Conservation (phyloP, 495 filamentous ascomycete genomes). For the Talaromyces adpressus region DNA sequence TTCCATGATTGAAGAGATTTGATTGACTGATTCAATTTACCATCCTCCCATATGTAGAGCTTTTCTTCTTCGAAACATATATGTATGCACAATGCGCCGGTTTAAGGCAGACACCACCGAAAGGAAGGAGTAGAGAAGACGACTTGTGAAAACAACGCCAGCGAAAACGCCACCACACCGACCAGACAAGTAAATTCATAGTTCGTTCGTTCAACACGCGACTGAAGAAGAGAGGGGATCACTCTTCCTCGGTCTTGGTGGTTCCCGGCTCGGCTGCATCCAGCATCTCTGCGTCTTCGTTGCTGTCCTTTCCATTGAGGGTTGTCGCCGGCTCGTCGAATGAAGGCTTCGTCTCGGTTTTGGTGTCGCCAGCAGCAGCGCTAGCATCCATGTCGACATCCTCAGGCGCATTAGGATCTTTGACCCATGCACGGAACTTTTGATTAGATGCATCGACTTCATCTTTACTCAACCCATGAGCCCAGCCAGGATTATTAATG, state of each 20-base stretch:
- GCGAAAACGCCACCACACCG: not conserved
- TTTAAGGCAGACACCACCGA: not conserved
- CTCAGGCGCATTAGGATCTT: slow-evolving; percentile 16
- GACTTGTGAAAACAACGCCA: not conserved
- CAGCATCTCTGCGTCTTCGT: slow-evolving; percentile 1
- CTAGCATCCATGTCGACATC: slow-evolving; percentile 11
- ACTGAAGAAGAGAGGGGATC: not conserved
- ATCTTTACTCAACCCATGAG: slow-evolving; percentile 61
- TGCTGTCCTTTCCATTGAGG: slow-evolving; percentile 2
- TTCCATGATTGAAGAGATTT: not conserved
- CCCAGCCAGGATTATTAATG: slow-evolving; percentile 69
- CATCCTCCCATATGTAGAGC: not conserved
- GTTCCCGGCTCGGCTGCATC: slow-evolving; percentile 2
- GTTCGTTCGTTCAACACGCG: too few species aligned
- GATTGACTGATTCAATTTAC: not conserved
- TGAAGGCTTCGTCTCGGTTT: slow-evolving; percentile 11
- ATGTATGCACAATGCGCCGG: not conserved
- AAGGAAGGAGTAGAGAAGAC: not conserved
- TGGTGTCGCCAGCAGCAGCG: slow-evolving; percentile 8
- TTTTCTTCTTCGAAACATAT: not conserved
- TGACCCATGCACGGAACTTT: slow-evolving; percentile 45
- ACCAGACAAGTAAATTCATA: not conserved
- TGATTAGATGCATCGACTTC: slow-evolving; percentile 64
- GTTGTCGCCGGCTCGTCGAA: slow-evolving; percentile 1
- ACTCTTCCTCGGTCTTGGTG: slow-evolving; percentile 3